phyloP scores from a whole-genome alignment of 345 rosid genomes.

The Lumnitzera littorea region DNA sequence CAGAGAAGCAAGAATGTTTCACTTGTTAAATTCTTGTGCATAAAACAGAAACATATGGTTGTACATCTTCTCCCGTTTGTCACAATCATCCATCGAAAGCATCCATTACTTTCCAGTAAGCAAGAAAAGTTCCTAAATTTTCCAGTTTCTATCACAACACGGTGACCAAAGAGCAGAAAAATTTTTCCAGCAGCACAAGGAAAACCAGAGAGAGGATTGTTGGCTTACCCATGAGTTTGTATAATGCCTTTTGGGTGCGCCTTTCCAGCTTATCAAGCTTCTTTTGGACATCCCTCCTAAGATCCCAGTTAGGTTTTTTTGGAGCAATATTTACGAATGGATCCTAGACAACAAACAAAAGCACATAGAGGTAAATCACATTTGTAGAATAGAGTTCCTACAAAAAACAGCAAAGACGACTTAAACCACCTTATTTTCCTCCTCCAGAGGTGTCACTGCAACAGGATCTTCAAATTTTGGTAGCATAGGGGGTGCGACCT shows the following conservation, averaged over 20 bases:
- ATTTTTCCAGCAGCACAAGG: background rate
- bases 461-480: conserved; percentile 89
- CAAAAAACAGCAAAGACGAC: background rate
- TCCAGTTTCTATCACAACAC: no score
- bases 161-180: background rate
- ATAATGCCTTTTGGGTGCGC: conserved; percentile 77
- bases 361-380: background rate
- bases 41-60: no score
- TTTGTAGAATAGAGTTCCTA: background rate
- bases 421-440: conserved; percentile 50
- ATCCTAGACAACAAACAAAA: conserved; percentile 36
- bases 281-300: conserved; percentile 87
- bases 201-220: conserved; percentile 1
- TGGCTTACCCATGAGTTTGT: conserved; percentile 71
- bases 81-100: background rate
- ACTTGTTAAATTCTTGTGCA: no score
- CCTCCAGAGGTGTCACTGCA: conserved; percentile 45
- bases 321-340: conserved; percentile 96
- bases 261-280: conserved; percentile 94
- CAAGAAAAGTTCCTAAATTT: no score
- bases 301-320: conserved; percentile 97
- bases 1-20: no score
- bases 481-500: conserved; percentile 74
- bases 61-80: no score
- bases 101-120: background rate